Evolutionary conservation across 2,329 filamentous ascomycete genomes (phyloP).

Genomic region (Macroventuria anomochaeta): DNA sequence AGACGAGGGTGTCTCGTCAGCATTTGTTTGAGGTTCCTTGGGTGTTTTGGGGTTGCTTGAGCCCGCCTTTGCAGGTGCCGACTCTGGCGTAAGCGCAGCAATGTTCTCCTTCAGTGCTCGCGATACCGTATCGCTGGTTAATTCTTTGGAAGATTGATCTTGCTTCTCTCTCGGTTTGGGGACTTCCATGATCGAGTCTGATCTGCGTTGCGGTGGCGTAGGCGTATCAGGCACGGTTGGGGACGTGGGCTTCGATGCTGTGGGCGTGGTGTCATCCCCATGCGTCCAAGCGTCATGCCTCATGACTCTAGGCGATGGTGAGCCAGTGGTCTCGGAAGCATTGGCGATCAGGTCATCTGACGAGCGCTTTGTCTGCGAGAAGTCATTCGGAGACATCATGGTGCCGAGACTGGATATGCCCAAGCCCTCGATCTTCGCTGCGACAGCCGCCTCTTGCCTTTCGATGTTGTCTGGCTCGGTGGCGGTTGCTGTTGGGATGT

Average conservation of each 20-base stretch:
- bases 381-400: slow-evolving; percentile 29
- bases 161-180: background rate
- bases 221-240: slow-evolving; percentile 28
- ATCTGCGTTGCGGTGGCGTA: slow-evolving; percentile 29
- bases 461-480: slow-evolving; percentile 29
- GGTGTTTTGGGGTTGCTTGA: background rate
- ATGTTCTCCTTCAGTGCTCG: background rate
- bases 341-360: slow-evolving; percentile 44
- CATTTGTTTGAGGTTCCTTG: background rate
- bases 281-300: slow-evolving; percentile 24
- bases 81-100: background rate
- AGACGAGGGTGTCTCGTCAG: background rate
- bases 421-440: slow-evolving; percentile 34
- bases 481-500: slow-evolving; percentile 35
- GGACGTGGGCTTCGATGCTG: slow-evolving; percentile 19
- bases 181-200: slow-evolving; percentile 19
- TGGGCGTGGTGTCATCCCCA: slow-evolving; percentile 21
- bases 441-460: slow-evolving; percentile 16
- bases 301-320: slow-evolving; percentile 29
- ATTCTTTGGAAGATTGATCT: background rate
- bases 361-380: slow-evolving; percentile 43
- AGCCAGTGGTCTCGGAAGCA: slow-evolving; percentile 31
- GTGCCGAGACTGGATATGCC: slow-evolving; percentile 27
- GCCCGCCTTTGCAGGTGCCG: background rate
- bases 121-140: background rate